A percentile compares a stretch with the other conserved stretches of the same genome.
Evolutionary conservation across 805 yeast genomes (phyloP).

Genomic region (Metschnikowia rubicola): DNA sequence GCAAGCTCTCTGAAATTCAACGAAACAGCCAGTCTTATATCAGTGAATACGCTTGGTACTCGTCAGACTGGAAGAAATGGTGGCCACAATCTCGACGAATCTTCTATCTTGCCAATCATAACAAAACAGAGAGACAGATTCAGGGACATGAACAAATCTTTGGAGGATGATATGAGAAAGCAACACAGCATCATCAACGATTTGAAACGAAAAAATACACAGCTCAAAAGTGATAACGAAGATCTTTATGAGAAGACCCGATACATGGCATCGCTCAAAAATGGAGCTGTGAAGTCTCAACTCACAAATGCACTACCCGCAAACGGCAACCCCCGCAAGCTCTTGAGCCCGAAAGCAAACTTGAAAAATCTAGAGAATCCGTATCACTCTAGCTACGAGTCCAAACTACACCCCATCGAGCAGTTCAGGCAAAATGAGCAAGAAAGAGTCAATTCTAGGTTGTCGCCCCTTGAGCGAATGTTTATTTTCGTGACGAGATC

Average conservation of each 20-base stretch:
- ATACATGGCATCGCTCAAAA: conserved; percentile 54
- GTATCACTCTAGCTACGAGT: conserved; percentile 66
- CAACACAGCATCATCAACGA: conserved; percentile 52
- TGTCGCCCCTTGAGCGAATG: conserved; percentile 77
- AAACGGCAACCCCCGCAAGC: conserved; percentile 7
- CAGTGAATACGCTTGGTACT: conserved; percentile 46
- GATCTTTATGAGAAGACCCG: conserved; percentile 77
- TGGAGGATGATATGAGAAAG: conserved; percentile 76
- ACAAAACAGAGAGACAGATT: conserved; percentile 95
- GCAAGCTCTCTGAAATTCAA: conserved; percentile 36
- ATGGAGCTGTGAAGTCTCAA: conserved; percentile 11
- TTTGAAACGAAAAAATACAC: conserved; percentile 59
- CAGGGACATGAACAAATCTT: conserved; percentile 73
- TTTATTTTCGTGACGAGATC: conserved; percentile 69
- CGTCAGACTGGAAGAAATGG: conserved; percentile 26
- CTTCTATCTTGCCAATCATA: conserved; percentile 72
- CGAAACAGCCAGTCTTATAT: conserved; percentile 65
- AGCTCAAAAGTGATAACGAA: conserved; percentile 68
- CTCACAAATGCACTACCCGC: not conserved
- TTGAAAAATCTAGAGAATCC: conserved; percentile 49
- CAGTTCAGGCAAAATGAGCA: conserved; percentile 75
- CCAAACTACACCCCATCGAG: conserved; percentile 77
- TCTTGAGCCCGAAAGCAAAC: conserved; percentile 32
- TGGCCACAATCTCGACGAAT: conserved; percentile 34
- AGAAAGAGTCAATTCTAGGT: conserved; percentile 64